These are phyloP conservation scores for Phytopythium kandeliae DNA, from an alignment of 352 stramenopile genomes.

Conservation along the genomic window DNA sequence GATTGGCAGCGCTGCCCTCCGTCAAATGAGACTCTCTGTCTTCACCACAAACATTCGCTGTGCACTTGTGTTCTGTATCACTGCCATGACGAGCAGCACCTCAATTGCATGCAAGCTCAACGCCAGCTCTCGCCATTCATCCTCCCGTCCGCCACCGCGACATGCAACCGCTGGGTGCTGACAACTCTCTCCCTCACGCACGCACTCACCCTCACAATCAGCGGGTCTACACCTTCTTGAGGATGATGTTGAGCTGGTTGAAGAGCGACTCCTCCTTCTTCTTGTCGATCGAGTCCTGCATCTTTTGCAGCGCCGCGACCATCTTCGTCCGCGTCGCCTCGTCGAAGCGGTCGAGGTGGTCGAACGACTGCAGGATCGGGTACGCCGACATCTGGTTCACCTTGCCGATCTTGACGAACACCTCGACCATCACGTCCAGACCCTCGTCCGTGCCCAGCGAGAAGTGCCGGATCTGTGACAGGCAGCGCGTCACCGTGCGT, in stretches of 20 bases:
- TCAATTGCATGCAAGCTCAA: too few species aligned
- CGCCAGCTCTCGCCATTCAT: too few species aligned
- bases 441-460: slow-evolving; percentile 72
- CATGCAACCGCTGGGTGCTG: too few species aligned
- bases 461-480: slow-evolving; percentile 70
- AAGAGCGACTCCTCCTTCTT: slow-evolving; percentile 80
- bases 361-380: slow-evolving; percentile 73
- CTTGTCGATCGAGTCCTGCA: slow-evolving; percentile 76
- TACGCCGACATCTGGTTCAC: slow-evolving; percentile 86
- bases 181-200: too few species aligned
- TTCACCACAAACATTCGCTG: too few species aligned
- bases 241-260: slow-evolving; percentile 84
- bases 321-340: slow-evolving; percentile 52
- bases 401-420: slow-evolving; percentile 77
- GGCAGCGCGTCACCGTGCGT: slow-evolving; percentile 49
- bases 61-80: too few species aligned
- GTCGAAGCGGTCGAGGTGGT: slow-evolving; percentile 54
- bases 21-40: too few species aligned
- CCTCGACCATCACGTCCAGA: slow-evolving; percentile 60
- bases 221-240: slow-evolving; percentile 66
- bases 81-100: too few species aligned
- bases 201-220: not conserved
- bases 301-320: slow-evolving; percentile 42
- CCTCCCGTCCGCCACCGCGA: too few species aligned
- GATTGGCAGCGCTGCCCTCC: too few species aligned